Conservation (phyloP, 345 rosid genomes). For the Camelina laxa region DNA sequence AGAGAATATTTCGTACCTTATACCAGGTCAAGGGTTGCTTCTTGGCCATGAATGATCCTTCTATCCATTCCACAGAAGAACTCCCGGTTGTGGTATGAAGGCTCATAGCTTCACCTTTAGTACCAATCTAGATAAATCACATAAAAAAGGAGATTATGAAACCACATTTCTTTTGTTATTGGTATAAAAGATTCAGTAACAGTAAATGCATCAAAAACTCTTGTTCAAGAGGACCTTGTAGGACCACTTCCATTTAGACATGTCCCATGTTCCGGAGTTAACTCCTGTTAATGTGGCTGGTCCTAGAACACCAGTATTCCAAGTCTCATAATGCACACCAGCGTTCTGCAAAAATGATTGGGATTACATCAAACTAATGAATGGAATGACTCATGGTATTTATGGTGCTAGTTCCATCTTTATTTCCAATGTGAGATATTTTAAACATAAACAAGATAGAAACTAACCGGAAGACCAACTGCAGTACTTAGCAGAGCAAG, state of each 20-base stretch:
- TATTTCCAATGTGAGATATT: not conserved
- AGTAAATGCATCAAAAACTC: slow-evolving; percentile 18
- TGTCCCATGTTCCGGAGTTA: slow-evolving; percentile 64
- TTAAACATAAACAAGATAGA: not conserved
- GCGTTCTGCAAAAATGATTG: slow-evolving; percentile 53
- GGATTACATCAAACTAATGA: not conserved
- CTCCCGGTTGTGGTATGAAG: slow-evolving; percentile 55
- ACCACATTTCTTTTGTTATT: not conserved
- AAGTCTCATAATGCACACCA: slow-evolving; percentile 74
- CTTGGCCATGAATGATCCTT: slow-evolving; percentile 46
- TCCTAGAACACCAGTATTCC: slow-evolving; percentile 73
- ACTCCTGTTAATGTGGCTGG: slow-evolving; percentile 69
- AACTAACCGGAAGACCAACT: slow-evolving; percentile 89
- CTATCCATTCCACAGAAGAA: slow-evolving; percentile 60
- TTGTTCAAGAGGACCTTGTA: slow-evolving; percentile 57
- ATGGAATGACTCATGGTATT: not conserved
- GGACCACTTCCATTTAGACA: slow-evolving; percentile 87
- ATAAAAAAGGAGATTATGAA: not conserved
- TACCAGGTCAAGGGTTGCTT: slow-evolving; percentile 76
- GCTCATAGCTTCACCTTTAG: slow-evolving; percentile 70
- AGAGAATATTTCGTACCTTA: slow-evolving; percentile 53
- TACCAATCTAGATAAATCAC: slow-evolving; percentile 60
- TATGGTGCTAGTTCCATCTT: not conserved
- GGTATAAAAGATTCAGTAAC: not conserved
- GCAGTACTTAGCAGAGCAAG: slow-evolving; percentile 74